Base-by-base conservation (phyloP, 202 grass and related monocot genomes). In the Saccharum hybrid region DNA sequence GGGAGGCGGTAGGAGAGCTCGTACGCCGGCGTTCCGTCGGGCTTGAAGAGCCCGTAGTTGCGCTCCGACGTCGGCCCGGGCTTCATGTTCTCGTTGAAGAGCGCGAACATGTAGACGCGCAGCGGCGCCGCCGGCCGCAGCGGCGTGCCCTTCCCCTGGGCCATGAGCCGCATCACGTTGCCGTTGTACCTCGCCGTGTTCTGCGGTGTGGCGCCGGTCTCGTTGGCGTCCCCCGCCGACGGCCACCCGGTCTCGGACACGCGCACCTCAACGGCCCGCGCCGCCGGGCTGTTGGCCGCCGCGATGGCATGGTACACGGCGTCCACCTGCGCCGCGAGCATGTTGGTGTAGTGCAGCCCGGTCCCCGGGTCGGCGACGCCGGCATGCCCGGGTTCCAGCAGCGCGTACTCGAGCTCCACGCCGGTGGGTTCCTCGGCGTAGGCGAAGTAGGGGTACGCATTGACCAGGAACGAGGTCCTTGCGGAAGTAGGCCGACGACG, bases 51-150 rank as follows among this genome's bases (percentile, higher is more conserved):
- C 0, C 87, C 92, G 19, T 92, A 94, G 68, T 92, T 91, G 5
- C 92, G 80, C 89, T 94, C 92, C 6, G 92, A 94, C 0, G 82
- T 77, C 1, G 89, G 92, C 13, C 92, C 92, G 13, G 87, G 78
- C 82, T 94, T 90, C 83, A 90, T 77, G 65, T 92, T 94, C 82
- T 94, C 92, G 66, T 94, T 94, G 81, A 94, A 94, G 64, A 94
- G 74, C 65, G 92, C 87, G 64, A 94, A 94, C 60, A 94, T 83
- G 73, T 92, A 94, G 6, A 80, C 87, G 57, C 84, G 80, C 38
- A 94, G 63, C 37, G 89, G 72, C 52, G 67, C 22, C 0, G 79
- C 64, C 13, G 92, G 92, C 7, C 84, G 77, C 64, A 91, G 72
- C 15, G 92, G 92, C 67, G 92, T 94, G 18, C 92, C 92, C 69